phyloP scores from a whole-genome alignment of 768 basidiomycete species.

The Agaricus subrufescens region DNA sequence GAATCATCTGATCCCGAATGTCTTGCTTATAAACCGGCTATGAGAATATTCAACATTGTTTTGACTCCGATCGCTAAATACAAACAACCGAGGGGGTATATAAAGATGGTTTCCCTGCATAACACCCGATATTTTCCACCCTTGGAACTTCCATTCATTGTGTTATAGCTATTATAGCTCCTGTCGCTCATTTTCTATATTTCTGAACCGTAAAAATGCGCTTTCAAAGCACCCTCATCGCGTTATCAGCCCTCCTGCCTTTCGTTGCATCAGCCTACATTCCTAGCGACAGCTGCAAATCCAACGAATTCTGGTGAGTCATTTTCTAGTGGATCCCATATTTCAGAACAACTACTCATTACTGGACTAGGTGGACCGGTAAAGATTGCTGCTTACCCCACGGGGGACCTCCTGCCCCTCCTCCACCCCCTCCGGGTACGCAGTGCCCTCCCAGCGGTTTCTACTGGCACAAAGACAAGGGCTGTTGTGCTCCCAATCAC shows the following conservation, averaged over 20 bases:
- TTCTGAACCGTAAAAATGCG: conserved; percentile 5
- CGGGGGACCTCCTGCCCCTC: conserved; percentile 34
- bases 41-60: too few species aligned
- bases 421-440: conserved; percentile 43
- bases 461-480: conserved; percentile 43
- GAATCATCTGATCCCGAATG: too few species aligned
- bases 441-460: conserved; percentile 41
- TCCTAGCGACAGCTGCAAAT: conserved; percentile 19
- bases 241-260: conserved; percentile 6
- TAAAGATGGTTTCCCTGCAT: neutral
- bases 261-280: conserved; percentile 1
- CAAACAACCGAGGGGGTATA: neutral
- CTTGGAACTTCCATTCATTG: neutral
- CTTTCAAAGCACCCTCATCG: conserved; percentile 1
- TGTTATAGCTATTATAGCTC: conserved; percentile 8
- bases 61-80: neutral
- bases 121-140: neutral
- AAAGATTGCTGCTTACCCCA: conserved; percentile 38
- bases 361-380: conserved; percentile 21
- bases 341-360: conserved; percentile 4
- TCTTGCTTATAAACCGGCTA: too few species aligned
- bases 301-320: conserved; percentile 25
- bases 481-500: conserved; percentile 50
- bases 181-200: conserved; percentile 3
- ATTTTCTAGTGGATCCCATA: neutral